phyloP scores from a whole-genome alignment of 805 yeast species.

The Komagataella phaffii region DNA sequence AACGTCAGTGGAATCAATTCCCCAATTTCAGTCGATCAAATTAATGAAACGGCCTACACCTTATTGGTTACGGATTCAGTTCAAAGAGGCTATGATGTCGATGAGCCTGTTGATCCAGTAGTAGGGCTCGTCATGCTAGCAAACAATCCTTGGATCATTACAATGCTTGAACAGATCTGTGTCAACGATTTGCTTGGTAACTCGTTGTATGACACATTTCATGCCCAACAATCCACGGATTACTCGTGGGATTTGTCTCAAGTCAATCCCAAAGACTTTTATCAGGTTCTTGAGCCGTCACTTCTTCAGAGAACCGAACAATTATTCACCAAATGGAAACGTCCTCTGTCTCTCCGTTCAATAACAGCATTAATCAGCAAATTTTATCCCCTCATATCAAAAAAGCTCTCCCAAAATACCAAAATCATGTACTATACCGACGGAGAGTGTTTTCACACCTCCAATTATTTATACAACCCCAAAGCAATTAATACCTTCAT shows the following conservation, averaged over 20 bases:
- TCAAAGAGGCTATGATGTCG: constrained; percentile 33
- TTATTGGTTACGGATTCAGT: constrained; percentile 31
- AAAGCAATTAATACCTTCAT: neutral
- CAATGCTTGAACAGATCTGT: neutral
- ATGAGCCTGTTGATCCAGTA: constrained; percentile 30
- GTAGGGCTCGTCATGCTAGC: constrained; percentile 24
- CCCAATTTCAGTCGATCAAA: constrained; percentile 4
- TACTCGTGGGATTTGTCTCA: neutral
- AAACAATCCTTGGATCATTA: constrained; percentile 18
- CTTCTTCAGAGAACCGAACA: constrained; percentile 1
- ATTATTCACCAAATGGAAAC: neutral
- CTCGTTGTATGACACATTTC: neutral
- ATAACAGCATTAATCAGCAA: neutral
- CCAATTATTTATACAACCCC: neutral
- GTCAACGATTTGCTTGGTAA: neutral
- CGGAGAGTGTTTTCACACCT: neutral
- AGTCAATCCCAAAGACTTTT: neutral
- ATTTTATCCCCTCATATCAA: neutral
- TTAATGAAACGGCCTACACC: constrained; percentile 18
- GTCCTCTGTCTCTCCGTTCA: neutral
- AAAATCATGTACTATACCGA: neutral
- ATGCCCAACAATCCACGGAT: neutral
- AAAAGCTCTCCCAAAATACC: neutral
- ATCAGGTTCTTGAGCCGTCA: constrained; percentile 1
- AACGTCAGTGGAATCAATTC: neutral